Evolutionary conservation across 768 basidiomycete species (phyloP), one percentile per base, ranked within the genome.

Genomic region (Trametes gibbosa): DNA sequence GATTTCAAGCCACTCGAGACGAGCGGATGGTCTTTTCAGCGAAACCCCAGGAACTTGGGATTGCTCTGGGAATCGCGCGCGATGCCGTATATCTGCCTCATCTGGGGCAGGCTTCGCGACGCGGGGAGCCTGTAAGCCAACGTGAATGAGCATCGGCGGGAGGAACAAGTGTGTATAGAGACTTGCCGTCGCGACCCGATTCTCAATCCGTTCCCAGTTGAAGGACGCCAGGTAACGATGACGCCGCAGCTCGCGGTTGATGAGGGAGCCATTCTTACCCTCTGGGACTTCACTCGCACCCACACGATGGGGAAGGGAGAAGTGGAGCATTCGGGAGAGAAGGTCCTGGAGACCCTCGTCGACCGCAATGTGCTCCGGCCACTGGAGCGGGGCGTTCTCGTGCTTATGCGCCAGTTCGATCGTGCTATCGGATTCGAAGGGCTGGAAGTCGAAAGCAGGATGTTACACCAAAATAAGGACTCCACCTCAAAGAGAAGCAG

Each of bases 201-300:
- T 65, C 12, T 72, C 62, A 70, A 84, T 75, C 64, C 75, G 76
- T 19, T 66, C 66, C 84, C 82, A 84, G 54, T 80, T 73, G 13
- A 85, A 69, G 21, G 52, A 40, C 6, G 62, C 59, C 42, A 85
- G 63, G 80, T 80, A 86, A 1, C 74, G 69, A 55, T 84, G 81
- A 5, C 63, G 54, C 41, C 67, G 67, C 8, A 83, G 73, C 23
- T 77, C 72, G 2, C 64, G 52, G 23, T 66, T 69, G 52, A 56
- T 41, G 34, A 34, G 32, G 8, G 49, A 39, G 4, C 37, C 45
- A n/a, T 40, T 35, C 32, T n/a, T 7, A 24, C 49, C 50, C 16
- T 23, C 61, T 19, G 34, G 45, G 6, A 63, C 45, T 19, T 24
- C 39, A 32, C 50, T 48, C n/a, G 69, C 66, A 32, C 69, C 73